phyloP scores from a whole-genome alignment of 2,329 filamentous ascomycete genomes.

The Aspergillus brasiliensis region DNA sequence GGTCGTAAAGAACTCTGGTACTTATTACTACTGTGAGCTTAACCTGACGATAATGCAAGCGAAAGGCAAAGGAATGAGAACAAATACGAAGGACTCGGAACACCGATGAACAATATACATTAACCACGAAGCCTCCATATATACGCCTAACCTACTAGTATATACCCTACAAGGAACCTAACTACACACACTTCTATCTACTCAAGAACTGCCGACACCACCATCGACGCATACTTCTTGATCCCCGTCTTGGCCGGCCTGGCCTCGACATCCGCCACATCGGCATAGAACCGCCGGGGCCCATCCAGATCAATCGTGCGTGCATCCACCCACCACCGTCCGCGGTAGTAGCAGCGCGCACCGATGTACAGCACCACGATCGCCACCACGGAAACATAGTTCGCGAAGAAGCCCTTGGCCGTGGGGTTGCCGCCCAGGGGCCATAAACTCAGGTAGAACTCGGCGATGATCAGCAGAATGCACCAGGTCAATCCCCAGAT shows the following conservation, averaged over 20 bases:
- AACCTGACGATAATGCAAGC: too few species aligned
- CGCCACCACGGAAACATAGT: conserved; percentile 48
- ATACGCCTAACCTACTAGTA: not conserved
- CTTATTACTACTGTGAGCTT: too few species aligned
- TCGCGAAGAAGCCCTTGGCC: conserved; percentile 51
- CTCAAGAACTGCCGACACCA: conserved; percentile 7
- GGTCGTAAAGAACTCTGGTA: too few species aligned
- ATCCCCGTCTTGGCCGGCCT: conserved; percentile 9
- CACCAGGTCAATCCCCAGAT: conserved; percentile 51
- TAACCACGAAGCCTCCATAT: not conserved
- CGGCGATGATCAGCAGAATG: conserved; percentile 48
- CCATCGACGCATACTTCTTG: conserved; percentile 6
- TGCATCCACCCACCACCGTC: conserved; percentile 38
- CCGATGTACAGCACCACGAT: conserved; percentile 47
- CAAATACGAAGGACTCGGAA: too few species aligned
- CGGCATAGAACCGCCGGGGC: conserved; percentile 17
- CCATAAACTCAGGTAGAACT: conserved; percentile 54
- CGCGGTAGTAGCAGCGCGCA: conserved; percentile 44
- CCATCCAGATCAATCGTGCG: conserved; percentile 40
- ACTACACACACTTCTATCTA: not conserved
- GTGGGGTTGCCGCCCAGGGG: conserved; percentile 39
- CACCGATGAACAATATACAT: not conserved
- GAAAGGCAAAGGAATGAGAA: too few species aligned
- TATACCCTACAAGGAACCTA: not conserved
- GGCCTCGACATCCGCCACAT: conserved; percentile 17